Conservation (phyloP, 805 yeast genomes). For the Grigorovia jiainica region DNA sequence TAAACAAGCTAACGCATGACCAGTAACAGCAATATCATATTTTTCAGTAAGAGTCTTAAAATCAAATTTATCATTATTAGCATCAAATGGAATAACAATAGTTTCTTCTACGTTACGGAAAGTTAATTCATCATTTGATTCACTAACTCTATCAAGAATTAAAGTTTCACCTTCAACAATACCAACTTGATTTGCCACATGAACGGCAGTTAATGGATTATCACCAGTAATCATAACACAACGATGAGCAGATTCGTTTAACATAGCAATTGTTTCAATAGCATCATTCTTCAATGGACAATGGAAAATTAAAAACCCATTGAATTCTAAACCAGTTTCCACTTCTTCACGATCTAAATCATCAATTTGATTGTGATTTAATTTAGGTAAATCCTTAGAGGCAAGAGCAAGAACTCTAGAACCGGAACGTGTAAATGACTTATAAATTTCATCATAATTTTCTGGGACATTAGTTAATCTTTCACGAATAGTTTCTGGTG, state of each 20-base stretch:
- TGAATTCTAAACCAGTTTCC: slow-evolving; percentile 68
- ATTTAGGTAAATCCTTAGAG: slow-evolving; percentile 57
- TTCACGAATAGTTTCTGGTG: slow-evolving; percentile 86
- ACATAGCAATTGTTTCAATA: slow-evolving; percentile 77
- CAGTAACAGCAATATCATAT: slow-evolving; percentile 86
- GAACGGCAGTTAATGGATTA: slow-evolving; percentile 95
- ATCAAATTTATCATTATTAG: slow-evolving; percentile 34
- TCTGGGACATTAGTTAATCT: slow-evolving; percentile 67
- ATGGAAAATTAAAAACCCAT: slow-evolving; percentile 92
- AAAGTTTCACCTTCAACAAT: slow-evolving; percentile 78
- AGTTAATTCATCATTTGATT: slow-evolving; percentile 52
- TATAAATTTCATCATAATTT: slow-evolving; percentile 75
- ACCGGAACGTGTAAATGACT: slow-evolving; percentile 88
- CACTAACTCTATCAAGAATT: slow-evolving; percentile 79
- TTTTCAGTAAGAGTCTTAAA: slow-evolving; percentile 44
- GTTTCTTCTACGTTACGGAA: slow-evolving; percentile 85
- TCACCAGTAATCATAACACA: slow-evolving; percentile 98
- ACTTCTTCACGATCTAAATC: slow-evolving; percentile 64
- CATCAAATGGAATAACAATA: slow-evolving; percentile 54
- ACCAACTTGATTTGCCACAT: slow-evolving; percentile 88
- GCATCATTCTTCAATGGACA: slow-evolving; percentile 96
- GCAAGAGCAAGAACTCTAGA: slow-evolving; percentile 95
- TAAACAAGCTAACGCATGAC: slow-evolving; percentile 70
- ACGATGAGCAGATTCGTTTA: slow-evolving; percentile 91
- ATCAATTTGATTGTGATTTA: slow-evolving; percentile 41